Conservation (phyloP, 768 basidiomycete genomes). For the Austroboletus festivus region DNA sequence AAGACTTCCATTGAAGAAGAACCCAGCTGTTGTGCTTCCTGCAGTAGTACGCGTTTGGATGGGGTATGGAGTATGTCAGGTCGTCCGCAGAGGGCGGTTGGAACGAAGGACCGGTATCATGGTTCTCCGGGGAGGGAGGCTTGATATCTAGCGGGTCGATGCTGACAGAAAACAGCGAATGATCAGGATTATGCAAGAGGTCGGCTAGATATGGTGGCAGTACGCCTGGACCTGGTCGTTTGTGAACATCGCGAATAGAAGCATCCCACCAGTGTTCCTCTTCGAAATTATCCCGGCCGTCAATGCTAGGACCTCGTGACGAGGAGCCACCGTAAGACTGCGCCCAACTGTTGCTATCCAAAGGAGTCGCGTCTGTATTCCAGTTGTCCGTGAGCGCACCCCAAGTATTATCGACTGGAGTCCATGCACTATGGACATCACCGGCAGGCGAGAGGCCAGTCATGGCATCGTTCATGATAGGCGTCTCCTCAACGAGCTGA, state of each 20-base stretch:
- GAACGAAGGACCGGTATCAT: conserved; percentile 12
- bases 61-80: conserved; percentile 66
- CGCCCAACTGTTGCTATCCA: conserved; percentile 27
- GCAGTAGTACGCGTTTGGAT: conserved; percentile 82
- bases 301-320: conserved; percentile 43
- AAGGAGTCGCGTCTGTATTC: conserved; percentile 22
- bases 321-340: conserved; percentile 20
- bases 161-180: conserved; percentile 64
- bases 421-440: conserved; percentile 23
- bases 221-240: conserved; percentile 69
- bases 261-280: conserved; percentile 72
- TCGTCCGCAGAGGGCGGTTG: conserved; percentile 57
- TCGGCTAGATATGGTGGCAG: conserved; percentile 68
- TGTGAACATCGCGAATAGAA: conserved; percentile 38
- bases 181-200: conserved; percentile 66
- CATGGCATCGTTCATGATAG: conserved; percentile 33
- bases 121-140: conserved; percentile 23
- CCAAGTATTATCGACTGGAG: conserved; percentile 13
- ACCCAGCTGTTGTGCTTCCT: conserved; percentile 82
- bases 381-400: conserved; percentile 13
- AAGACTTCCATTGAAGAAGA: conserved; percentile 66
- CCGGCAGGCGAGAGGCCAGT: conserved; percentile 39
- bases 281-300: conserved; percentile 57
- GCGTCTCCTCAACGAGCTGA: conserved; percentile 48
- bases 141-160: conserved; percentile 34